Percentiles rank a stretch among this genome's conserved stretches.
Evolutionary conservation across 495 filamentous ascomycete species (phyloP).

Genomic region (Thozetella sp.): DNA sequence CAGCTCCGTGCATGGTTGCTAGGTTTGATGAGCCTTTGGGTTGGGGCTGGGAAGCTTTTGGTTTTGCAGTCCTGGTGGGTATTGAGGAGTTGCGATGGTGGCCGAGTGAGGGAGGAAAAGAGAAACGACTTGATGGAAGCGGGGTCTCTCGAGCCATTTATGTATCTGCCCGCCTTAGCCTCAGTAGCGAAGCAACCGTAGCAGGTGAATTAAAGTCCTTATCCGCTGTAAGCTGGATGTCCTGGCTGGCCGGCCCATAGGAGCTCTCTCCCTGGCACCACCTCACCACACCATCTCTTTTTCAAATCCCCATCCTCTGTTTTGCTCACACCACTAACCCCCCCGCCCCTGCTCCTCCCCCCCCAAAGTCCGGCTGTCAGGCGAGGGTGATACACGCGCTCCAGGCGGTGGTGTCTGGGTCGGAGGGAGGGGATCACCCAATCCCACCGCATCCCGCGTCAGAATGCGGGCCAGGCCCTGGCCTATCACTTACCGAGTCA

Average conservation of each 20-base stretch:
- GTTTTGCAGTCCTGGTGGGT: no score
- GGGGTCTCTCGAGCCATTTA: background rate
- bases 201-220: no score
- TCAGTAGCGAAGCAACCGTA: no score
- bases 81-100: no score
- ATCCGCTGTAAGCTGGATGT: background rate
- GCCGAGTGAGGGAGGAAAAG: background rate
- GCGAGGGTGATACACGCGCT: no score
- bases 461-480: no score
- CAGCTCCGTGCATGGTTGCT: constrained; percentile 42
- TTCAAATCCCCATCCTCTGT: background rate
- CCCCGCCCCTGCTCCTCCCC: background rate
- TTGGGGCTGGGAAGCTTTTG: no score
- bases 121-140: background rate
- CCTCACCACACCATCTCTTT: background rate
- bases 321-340: background rate
- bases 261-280: background rate
- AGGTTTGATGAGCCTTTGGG: background rate
- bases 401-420: no score
- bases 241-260: background rate
- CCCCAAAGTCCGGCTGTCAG: background rate
- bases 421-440: no score
- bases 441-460: no score
- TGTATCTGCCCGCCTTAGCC: background rate
- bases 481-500: no score